phyloP scores from a whole-genome alignment of 345 rosid species.

The Stellera chamaejasme region DNA sequence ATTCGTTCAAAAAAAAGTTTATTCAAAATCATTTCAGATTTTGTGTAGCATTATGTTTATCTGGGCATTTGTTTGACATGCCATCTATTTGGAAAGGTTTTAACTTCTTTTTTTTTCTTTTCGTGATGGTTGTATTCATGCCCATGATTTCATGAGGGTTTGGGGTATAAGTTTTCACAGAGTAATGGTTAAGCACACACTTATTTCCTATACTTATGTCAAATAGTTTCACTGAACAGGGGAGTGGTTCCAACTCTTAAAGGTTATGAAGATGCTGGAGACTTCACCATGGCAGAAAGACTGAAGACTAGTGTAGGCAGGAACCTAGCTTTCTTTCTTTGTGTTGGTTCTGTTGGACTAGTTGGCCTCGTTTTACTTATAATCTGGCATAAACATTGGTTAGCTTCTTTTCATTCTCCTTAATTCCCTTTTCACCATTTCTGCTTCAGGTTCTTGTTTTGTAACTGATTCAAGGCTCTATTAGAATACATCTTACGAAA shows the following conservation, averaged over 20 bases:
- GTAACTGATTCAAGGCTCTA: too few relatives aligned
- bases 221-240: slow-evolving; percentile 51
- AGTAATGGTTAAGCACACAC: slow-evolving; percentile 15
- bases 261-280: slow-evolving; percentile 93
- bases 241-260: slow-evolving; percentile 73
- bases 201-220: slow-evolving; percentile 26
- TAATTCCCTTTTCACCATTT: neutral
- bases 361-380: slow-evolving; percentile 59
- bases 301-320: slow-evolving; percentile 62
- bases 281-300: slow-evolving; percentile 61
- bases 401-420: slow-evolving; percentile 9
- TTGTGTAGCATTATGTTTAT: too few relatives aligned
- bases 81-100: neutral
- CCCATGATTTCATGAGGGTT: neutral
- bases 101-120: neutral
- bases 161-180: neutral
- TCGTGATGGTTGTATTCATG: neutral
- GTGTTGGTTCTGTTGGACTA: slow-evolving; percentile 61
- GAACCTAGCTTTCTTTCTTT: slow-evolving; percentile 63
- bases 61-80: neutral
- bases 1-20: too few relatives aligned
- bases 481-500: too few relatives aligned
- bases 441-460: neutral
- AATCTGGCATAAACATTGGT: slow-evolving; percentile 39
- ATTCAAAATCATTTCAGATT: too few relatives aligned